Evolutionary conservation across 495 filamentous ascomycete genomes (phyloP), one percentile per base, ranked within the genome.

Genomic region (Penicillium crystallinum): DNA sequence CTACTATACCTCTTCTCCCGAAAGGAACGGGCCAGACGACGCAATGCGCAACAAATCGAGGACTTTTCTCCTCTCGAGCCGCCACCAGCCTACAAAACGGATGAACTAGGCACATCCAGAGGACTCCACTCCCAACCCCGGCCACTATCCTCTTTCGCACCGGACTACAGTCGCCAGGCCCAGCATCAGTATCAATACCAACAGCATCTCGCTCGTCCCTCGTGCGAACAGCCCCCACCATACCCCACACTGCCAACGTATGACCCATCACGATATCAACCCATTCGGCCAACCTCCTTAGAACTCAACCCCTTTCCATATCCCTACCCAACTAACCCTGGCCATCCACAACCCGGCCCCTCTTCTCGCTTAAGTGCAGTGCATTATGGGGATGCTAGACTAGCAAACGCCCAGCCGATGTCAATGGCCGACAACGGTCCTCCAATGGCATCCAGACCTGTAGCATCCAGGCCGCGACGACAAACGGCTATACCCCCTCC

Each of bases 231-330:
- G 14, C 58, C 58, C 25, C 54, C 59, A 35, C 45, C 31, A 37
- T 57, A 63, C 19, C 53, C 47, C 37, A 49, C 41, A 40, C 49
- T 66, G 6, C 63, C 66, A 23, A 56, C 57, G n/a, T 69, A 69
- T 35, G 63, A 69, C 40, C 66, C 66, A 11, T 66, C 66, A n/a
- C 59, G 56, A 45, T 69, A 67, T 41, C 61, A 58, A 37, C 55
- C 63, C 12, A 57, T 56, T 14, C 57, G 54, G 38, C 56, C 58
- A n/a, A 53, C 33, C 0, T 56, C 53, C 7, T 58, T 38, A 22
- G 22, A 48, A 14, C 29, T 31, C 11, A 43, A 43, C 25, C 23
- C 44, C 9, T 37, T 50, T 14, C 49, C 25, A 18, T 46, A 31
- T 55, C 33, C 40, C 25, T 35, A 35, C 18, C 35, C 10, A 45